Conservation (phyloP, 192 early-diverging fungal species). For the Linnemannia hyalina region DNA sequence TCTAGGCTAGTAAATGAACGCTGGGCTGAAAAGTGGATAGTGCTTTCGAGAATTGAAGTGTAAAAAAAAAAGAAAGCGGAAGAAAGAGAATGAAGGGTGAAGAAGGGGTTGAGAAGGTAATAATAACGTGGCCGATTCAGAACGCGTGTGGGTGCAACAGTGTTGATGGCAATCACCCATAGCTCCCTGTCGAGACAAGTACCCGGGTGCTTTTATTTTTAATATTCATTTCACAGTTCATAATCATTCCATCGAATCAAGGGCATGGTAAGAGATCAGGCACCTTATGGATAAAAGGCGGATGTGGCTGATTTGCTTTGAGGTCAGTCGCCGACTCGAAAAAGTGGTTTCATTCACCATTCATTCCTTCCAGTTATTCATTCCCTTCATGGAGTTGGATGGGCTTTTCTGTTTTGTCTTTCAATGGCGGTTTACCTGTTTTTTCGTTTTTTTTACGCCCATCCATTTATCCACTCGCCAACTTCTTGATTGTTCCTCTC, state of each 20-base stretch:
- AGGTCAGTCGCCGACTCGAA: too few species aligned
- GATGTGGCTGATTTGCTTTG: too few species aligned
- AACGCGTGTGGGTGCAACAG: not conserved
- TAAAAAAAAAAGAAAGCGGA: not conserved
- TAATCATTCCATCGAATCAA: not conserved
- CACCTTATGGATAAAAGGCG: not conserved
- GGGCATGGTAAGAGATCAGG: not conserved
- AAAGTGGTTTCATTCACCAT: not conserved
- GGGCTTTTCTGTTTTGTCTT: not conserved
- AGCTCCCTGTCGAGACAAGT: not conserved
- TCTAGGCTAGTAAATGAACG: too few species aligned
- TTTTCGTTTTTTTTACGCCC: not conserved
- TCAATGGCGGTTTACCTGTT: not conserved
- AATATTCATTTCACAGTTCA: not conserved
- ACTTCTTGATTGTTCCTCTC: not conserved
- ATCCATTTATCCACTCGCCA: not conserved
- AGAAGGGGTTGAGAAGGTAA: not conserved
- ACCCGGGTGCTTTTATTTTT: not conserved
- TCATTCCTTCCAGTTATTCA: not conserved
- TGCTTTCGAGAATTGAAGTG: not conserved
- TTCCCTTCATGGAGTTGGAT: not conserved
- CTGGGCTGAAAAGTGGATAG: not conserved
- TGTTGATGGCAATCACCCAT: not conserved
- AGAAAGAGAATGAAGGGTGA: not conserved
- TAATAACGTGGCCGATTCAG: not conserved